A percentile compares a stretch with the other conserved stretches of the same genome.
Conservation (phyloP, 1,284 basidiomycete genomes). For the Leccinum fallax region DNA sequence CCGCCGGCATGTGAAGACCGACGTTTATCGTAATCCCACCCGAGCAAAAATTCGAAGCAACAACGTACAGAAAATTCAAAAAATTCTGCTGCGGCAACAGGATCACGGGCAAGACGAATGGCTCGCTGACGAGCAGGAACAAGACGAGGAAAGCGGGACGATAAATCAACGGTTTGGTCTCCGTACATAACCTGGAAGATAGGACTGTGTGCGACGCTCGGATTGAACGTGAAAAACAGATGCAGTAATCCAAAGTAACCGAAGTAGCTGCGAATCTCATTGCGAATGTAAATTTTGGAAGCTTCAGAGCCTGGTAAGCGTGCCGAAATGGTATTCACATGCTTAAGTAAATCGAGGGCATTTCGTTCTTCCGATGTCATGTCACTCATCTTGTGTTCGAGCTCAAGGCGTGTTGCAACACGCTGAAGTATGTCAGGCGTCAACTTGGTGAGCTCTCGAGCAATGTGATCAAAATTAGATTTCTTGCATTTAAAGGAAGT, state of each 20-base stretch:
- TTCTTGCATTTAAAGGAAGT: no score
- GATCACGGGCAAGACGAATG: slow-evolving; percentile 3
- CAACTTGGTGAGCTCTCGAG: no score
- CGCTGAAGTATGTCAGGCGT: no score
- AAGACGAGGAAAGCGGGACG: neutral
- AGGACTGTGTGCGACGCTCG: slow-evolving; percentile 9
- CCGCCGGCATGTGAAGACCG: neutral
- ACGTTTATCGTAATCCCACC: slow-evolving; percentile 5
- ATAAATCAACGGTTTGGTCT: slow-evolving; percentile 5
- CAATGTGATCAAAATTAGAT: no score
- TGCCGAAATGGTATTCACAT: slow-evolving; percentile 14
- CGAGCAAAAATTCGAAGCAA: slow-evolving; percentile 12
- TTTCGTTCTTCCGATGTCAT: slow-evolving; percentile 1
- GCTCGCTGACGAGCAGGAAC: slow-evolving; percentile 2
- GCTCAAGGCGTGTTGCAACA: neutral
- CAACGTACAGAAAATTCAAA: slow-evolving; percentile 9
- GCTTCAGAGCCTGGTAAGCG: slow-evolving; percentile 13
- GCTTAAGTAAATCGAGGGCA: neutral
- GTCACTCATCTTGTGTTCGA: neutral
- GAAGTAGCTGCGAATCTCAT: slow-evolving; percentile 6
- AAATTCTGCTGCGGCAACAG: slow-evolving; percentile 9
- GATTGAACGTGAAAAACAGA: slow-evolving; percentile 19
- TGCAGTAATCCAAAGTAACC: slow-evolving; percentile 12
- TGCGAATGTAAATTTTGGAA: slow-evolving; percentile 8
- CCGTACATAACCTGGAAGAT: slow-evolving; percentile 21